These are phyloP conservation scores for Sabuloglossum arenarium DNA, from an alignment of 495 filamentous ascomycete genomes.

Conservation along the genomic window DNA sequence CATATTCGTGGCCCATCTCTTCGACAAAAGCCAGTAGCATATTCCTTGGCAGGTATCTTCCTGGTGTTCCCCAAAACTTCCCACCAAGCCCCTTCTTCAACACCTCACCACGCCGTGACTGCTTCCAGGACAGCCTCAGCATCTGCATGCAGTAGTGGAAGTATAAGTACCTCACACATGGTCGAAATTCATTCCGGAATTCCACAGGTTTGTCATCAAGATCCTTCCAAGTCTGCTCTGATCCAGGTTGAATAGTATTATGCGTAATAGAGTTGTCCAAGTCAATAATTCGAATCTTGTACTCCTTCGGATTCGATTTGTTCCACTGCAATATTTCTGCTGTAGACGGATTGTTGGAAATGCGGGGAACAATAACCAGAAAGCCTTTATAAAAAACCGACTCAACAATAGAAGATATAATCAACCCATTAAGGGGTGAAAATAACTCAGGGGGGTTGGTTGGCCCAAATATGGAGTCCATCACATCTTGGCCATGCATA, in stretches of 20 bases:
- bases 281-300: slow-evolving; percentile 8
- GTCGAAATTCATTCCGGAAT: slow-evolving; percentile 9
- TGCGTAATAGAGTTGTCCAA: not conserved
- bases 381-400: slow-evolving; percentile 7
- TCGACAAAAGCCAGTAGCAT: slow-evolving; percentile 13
- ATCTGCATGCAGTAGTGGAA: slow-evolving; percentile 12
- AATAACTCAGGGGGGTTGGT: slow-evolving; percentile 7
- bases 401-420: slow-evolving; percentile 3
- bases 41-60: slow-evolving; percentile 6
- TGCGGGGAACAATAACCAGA: slow-evolving; percentile 10
- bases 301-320: slow-evolving; percentile 6
- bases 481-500: slow-evolving; percentile 8
- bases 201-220: slow-evolving; percentile 7
- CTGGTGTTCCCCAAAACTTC: slow-evolving; percentile 11
- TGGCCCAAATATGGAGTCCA: slow-evolving; percentile 10
- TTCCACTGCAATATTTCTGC: slow-evolving; percentile 7
- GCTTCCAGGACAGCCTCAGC: slow-evolving; percentile 6
- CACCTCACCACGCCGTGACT: not conserved
- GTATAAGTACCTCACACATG: slow-evolving; percentile 12
- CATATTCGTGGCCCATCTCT: slow-evolving; percentile 10
- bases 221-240: slow-evolving; percentile 4
- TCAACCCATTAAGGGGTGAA: slow-evolving; percentile 8
- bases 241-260: not conserved
- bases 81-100: slow-evolving; percentile 5
- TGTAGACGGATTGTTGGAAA: slow-evolving; percentile 5